Conservation (phyloP, 257 asterid genomes). For the Capsicum chinense region DNA sequence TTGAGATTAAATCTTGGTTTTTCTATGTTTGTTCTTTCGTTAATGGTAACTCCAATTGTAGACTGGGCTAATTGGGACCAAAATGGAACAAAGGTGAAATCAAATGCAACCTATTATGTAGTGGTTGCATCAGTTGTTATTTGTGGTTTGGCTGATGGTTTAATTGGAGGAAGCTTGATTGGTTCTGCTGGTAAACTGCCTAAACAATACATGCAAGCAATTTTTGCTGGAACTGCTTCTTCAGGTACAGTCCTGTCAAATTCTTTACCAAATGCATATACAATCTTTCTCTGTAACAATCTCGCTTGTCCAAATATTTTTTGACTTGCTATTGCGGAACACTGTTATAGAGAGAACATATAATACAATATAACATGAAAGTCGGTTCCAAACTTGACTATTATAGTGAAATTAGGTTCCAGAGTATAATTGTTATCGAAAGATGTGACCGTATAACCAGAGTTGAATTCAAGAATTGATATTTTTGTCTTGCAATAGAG, state of each 20-base stretch:
- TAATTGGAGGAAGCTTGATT: constrained; percentile 66
- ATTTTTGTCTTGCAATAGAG: not conserved
- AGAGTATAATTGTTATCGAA: not conserved
- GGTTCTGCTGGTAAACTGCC: constrained; percentile 78
- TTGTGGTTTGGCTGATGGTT: constrained; percentile 75
- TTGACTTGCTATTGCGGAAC: not conserved
- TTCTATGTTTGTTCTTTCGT: constrained; percentile 54
- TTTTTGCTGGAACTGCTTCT: constrained; percentile 85
- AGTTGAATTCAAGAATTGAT: not conserved
- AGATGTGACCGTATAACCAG: not conserved
- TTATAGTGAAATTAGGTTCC: not conserved
- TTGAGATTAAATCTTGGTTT: constrained; percentile 70
- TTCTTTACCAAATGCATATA: not conserved
- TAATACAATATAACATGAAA: not conserved
- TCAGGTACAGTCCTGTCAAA: constrained; percentile 51
- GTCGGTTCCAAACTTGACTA: not conserved
- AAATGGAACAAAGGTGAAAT: constrained; percentile 32
- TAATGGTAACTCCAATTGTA: constrained; percentile 60
- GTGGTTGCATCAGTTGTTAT: constrained; percentile 60
- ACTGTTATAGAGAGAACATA: not conserved
- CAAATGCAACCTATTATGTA: constrained; percentile 38
- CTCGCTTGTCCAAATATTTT: not conserved
- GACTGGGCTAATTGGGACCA: constrained; percentile 50
- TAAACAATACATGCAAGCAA: constrained; percentile 80
- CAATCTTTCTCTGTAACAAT: not conserved